Base-by-base conservation (phyloP, 2,329 filamentous ascomycete genomes). In the Trichocomaceae sp. region DNA sequence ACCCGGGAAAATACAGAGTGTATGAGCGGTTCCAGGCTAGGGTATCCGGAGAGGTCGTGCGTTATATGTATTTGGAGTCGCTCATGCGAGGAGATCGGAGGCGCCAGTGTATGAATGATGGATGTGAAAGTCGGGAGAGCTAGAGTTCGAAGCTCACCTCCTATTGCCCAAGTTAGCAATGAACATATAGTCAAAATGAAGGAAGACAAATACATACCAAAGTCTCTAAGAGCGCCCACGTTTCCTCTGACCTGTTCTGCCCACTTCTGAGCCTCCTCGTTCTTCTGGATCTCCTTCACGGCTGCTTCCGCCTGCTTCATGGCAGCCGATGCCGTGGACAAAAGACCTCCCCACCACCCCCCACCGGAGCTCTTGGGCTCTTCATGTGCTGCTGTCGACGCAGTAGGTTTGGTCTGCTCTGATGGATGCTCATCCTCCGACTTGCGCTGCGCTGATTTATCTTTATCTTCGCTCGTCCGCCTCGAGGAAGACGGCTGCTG, bases 21-120 rank as follows among this genome's bases (percentile, higher is more conserved):
- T 64, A 97, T 89, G 53, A 96, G 81, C 17, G 92, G 90, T 69
- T 97, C 92, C 63, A 99, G 83, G 17, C 90, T 92, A 2, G 93
- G 93, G 70, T 99, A 99, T 62, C 90, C 90, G 62, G 90, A 85
- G 44, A 99, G 83, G 71, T 97, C 93, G 76, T 99, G 93, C 8
- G 92, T 96, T 60, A 93, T 95, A 76, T 99, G 93, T 64, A 99
- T 97, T 65, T 95, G 87, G 7, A 99, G 86, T 49, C 92, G 88
- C 75, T 99, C 93, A 74, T 99, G 93, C 8, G 92, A 93, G 54
- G 90, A 91, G 66, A 99, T 99, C 10, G 93, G 93, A 46, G 93
- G 93, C 0, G 93, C 93, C 60, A 99, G 85, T 23, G 91, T 96
- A 71, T 97, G 89, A 59, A 99, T 83, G 65, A 99, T 87, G 66